Percentiles rank a stretch among this genome's conserved stretches.
phyloP scores from a whole-genome alignment of 139 green algal species.

The Asterochloris erici region DNA sequence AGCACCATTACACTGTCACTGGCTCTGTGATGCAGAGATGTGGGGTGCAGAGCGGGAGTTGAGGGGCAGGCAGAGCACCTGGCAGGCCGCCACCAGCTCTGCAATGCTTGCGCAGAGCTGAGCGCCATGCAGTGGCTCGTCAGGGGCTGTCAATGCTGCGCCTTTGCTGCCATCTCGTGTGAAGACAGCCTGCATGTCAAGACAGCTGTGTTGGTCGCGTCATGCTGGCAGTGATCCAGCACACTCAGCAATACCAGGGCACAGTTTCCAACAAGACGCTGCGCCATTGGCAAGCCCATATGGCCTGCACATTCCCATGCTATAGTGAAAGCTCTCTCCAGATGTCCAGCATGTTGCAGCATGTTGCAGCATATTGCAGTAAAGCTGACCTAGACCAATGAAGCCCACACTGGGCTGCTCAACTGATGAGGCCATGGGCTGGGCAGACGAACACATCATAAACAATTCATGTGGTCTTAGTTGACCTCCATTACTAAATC shows the following conservation, averaged over 20 bases:
- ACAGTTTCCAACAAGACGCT: not conserved
- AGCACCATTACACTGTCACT: not conserved
- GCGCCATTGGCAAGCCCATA: constrained; percentile 12
- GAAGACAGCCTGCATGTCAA: not conserved
- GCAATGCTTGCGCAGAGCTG: not conserved
- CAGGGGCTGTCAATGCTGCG: not conserved
- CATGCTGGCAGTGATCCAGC: not conserved
- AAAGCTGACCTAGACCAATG: not conserved
- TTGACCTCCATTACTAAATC: no score
- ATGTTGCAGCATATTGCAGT: no score
- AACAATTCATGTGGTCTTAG: no score
- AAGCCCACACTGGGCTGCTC: not conserved
- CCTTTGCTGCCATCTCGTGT: not conserved
- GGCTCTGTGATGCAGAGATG: not conserved
- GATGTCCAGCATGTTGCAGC: no score
- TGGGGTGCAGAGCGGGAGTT: not conserved
- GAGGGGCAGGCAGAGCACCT: not conserved
- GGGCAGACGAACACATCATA: not conserved
- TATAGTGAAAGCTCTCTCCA: no score
- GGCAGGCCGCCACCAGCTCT: not conserved
- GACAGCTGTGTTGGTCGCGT: not conserved
- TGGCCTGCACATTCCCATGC: not conserved
- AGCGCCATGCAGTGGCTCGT: not conserved
- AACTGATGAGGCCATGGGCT: not conserved
- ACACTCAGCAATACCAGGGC: not conserved